phyloP scores from a whole-genome alignment of 495 filamentous ascomycete species.

The Lasiosphaeris hirsuta region DNA sequence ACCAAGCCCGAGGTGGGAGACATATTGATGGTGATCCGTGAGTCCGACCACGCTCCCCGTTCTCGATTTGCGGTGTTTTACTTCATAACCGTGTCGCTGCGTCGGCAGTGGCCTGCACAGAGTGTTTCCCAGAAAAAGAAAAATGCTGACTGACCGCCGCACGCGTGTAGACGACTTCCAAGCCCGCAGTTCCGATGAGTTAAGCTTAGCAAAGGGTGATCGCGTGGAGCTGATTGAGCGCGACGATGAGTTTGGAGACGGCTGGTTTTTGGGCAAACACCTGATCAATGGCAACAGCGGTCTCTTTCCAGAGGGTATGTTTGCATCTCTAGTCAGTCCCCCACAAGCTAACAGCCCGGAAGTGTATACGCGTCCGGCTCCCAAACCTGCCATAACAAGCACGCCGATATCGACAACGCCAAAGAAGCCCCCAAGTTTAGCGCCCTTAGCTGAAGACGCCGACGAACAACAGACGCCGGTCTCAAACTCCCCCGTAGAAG shows the following conservation, averaged over 20 bases:
- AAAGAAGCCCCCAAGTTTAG: slow-evolving; percentile 23
- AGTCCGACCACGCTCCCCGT: slow-evolving; percentile 37
- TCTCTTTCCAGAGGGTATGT: slow-evolving; percentile 84
- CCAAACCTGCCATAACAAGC: slow-evolving; percentile 32
- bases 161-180: slow-evolving; percentile 70
- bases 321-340: background rate
- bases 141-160: background rate
- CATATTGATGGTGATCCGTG: slow-evolving; percentile 73
- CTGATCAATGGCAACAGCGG: slow-evolving; percentile 69
- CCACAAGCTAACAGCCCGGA: slow-evolving; percentile 16
- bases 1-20: slow-evolving; percentile 61
- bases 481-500: slow-evolving; percentile 34
- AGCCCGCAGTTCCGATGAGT: slow-evolving; percentile 86
- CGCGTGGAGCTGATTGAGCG: slow-evolving; percentile 88
- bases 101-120: background rate
- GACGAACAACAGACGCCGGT: slow-evolving; percentile 25
- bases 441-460: slow-evolving; percentile 29
- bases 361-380: slow-evolving; percentile 55
- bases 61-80: background rate
- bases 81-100: background rate
- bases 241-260: slow-evolving; percentile 96
- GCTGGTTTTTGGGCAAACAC: slow-evolving; percentile 92
- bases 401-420: slow-evolving; percentile 23
- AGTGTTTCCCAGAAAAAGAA: background rate
- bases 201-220: slow-evolving; percentile 82